phyloP scores from a whole-genome alignment of 768 basidiomycete species.

The Leccinum pellstonianum region DNA sequence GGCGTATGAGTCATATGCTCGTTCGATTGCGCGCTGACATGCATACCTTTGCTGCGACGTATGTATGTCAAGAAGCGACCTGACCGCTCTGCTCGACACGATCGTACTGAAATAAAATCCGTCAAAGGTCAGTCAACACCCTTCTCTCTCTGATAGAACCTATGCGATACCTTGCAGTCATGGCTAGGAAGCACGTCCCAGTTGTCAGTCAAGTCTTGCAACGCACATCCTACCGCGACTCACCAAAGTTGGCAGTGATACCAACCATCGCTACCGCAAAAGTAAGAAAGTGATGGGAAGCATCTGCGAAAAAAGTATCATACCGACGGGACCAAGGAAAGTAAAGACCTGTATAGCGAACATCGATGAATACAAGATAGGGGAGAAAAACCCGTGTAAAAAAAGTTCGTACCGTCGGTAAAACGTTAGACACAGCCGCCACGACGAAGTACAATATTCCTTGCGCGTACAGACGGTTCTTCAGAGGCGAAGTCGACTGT shows the following conservation, averaged over 20 bases:
- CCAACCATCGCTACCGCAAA: conserved; percentile 4
- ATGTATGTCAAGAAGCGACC: conserved; percentile 13
- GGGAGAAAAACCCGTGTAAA: not conserved
- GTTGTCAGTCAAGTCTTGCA: conserved; percentile 1
- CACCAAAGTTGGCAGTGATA: conserved; percentile 10
- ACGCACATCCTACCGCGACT: not conserved
- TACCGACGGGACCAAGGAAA: conserved; percentile 4
- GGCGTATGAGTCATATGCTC: not conserved
- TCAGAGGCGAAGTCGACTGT: conserved; percentile 17
- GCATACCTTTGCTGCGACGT: not conserved
- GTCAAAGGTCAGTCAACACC: not conserved
- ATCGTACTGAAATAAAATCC: conserved; percentile 14
- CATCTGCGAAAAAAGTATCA: not conserved
- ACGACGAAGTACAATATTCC: conserved; percentile 24
- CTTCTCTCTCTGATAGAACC: not conserved
- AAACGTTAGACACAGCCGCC: conserved; percentile 16
- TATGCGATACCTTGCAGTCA: conserved; percentile 17
- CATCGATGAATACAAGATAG: not conserved
- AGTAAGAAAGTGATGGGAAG: not conserved
- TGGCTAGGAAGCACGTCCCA: conserved; percentile 5
- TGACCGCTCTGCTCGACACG: conserved; percentile 19
- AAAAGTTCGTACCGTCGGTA: conserved; percentile 6
- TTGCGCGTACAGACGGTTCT: conserved; percentile 18
- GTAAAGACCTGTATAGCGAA: conserved; percentile 14
- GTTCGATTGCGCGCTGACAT: not conserved